Conservation (phyloP, 2,329 filamentous ascomycete genomes). For the Purpureocillium lavendulum region DNA sequence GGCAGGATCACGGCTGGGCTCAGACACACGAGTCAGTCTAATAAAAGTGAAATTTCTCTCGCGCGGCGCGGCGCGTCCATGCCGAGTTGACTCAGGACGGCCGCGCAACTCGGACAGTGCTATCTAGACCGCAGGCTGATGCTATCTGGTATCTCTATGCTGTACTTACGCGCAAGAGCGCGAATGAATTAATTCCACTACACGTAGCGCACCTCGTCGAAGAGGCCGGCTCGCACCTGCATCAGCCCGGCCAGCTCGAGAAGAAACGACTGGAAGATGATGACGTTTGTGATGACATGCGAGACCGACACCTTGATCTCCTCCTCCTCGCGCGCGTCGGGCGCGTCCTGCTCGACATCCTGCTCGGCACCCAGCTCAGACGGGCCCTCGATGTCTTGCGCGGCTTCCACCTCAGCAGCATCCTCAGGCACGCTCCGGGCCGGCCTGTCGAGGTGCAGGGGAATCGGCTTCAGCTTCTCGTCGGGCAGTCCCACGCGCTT, state of each 20-base stretch:
- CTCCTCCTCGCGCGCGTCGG: too few relatives aligned
- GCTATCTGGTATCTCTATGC: neutral
- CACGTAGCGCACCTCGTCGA: conserved; percentile 64
- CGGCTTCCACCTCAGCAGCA: conserved; percentile 10
- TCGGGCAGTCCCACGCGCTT: conserved; percentile 42
- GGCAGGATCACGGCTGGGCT: too few relatives aligned
- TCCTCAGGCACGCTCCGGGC: conserved; percentile 2
- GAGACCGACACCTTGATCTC: conserved; percentile 56
- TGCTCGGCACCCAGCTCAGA: neutral
- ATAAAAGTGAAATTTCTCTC: too few relatives aligned
- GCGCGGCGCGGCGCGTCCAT: too few relatives aligned
- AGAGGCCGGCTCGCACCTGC: conserved; percentile 65
- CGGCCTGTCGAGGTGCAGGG: conserved; percentile 20
- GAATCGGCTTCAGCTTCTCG: conserved; percentile 33
- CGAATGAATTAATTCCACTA: conserved; percentile 7
- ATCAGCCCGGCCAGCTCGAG: conserved; percentile 68
- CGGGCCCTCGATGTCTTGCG: conserved; percentile 9
- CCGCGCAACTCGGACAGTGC: too few relatives aligned
- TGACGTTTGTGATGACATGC: conserved; percentile 70
- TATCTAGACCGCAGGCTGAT: neutral
- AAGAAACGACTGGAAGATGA: conserved; percentile 72
- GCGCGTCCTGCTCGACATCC: conserved; percentile 8
- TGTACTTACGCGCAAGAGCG: too few relatives aligned
- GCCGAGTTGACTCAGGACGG: too few relatives aligned
- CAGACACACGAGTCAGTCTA: too few relatives aligned